Percentiles rank a stretch among this genome's conserved stretches.
These are phyloP conservation scores for Barnettozyma botsteinii DNA, from an alignment of 805 yeast genomes.

Conservation along the genomic window DNA sequence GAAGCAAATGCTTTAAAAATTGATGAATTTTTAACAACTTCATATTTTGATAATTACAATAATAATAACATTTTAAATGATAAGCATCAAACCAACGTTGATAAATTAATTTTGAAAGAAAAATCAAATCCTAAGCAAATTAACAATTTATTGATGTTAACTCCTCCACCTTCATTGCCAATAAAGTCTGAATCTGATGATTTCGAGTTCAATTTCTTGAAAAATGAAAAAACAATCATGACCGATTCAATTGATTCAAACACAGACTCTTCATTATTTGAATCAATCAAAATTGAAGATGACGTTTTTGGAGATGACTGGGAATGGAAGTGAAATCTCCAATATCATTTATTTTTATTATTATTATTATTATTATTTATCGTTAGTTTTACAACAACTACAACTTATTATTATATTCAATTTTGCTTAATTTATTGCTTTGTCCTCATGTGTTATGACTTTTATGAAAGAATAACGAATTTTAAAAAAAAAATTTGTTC, in stretches of 20 bases:
- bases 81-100: slow-evolving; percentile 3
- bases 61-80: slow-evolving; percentile 1
- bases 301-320: slow-evolving; percentile 16
- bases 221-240: slow-evolving; percentile 12
- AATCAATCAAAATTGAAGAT: slow-evolving; percentile 8
- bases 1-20: slow-evolving; percentile 15
- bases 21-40: slow-evolving; percentile 22
- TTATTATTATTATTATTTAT: background rate
- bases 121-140: background rate
- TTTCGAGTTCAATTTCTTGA: slow-evolving; percentile 23
- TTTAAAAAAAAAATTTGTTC: too few species aligned
- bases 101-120: slow-evolving; percentile 2
- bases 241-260: background rate
- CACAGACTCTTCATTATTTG: slow-evolving; percentile 14
- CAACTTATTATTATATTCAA: too few species aligned
- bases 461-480: too few species aligned
- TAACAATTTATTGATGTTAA: slow-evolving; percentile 1
- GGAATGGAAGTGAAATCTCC: slow-evolving; percentile 15
- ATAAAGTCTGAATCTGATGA: slow-evolving; percentile 10
- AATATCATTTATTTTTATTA: background rate
- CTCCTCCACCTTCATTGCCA: slow-evolving; percentile 9
- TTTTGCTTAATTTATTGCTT: background rate
- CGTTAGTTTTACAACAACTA: too few species aligned
- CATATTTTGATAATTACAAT: slow-evolving; percentile 17
- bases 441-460: background rate